phyloP scores from a whole-genome alignment of 805 yeast species.

The Lachancea quebecensis region DNA sequence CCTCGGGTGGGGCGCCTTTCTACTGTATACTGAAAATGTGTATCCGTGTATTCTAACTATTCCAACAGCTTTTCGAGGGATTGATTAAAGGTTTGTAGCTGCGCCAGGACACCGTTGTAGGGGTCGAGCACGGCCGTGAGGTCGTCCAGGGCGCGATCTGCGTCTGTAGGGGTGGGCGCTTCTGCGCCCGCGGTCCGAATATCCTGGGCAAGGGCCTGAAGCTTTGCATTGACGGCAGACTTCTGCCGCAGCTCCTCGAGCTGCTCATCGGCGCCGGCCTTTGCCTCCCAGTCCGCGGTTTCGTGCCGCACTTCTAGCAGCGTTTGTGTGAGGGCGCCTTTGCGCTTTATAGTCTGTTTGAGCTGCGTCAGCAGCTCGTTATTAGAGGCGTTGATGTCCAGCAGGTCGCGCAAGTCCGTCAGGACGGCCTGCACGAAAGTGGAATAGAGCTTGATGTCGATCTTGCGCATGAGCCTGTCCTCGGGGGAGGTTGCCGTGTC shows the following conservation, averaged over 20 bases:
- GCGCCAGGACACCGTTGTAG: slow-evolving; percentile 15
- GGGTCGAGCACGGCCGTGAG: slow-evolving; percentile 15
- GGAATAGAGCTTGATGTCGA: slow-evolving; percentile 25
- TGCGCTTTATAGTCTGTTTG: slow-evolving; percentile 13
- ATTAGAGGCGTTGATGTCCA: slow-evolving; percentile 28
- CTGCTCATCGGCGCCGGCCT: neutral
- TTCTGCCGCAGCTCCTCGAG: slow-evolving; percentile 5
- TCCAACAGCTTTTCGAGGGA: slow-evolving; percentile 6
- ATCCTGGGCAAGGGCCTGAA: slow-evolving; percentile 1
- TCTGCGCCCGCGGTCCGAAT: neutral
- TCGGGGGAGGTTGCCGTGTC: slow-evolving; percentile 9
- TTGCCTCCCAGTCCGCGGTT: slow-evolving; percentile 12
- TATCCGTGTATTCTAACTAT: slow-evolving; percentile 1
- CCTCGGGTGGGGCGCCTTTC: neutral
- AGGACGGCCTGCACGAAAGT: slow-evolving; percentile 14
- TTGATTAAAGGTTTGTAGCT: slow-evolving; percentile 13
- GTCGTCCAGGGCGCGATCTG: neutral
- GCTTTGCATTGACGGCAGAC: slow-evolving; percentile 6
- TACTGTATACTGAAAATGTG: neutral
- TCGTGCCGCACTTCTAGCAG: slow-evolving; percentile 14
- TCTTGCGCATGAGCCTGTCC: slow-evolving; percentile 19
- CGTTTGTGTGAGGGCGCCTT: slow-evolving; percentile 14
- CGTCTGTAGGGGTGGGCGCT: no score
- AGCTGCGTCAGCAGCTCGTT: slow-evolving; percentile 25
- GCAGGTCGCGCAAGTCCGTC: slow-evolving; percentile 25